Percentiles rank a stretch among this genome's conserved stretches.
These are phyloP conservation scores for Brassica rapa DNA, from an alignment of 345 rosid genomes.

Conservation along the genomic window DNA sequence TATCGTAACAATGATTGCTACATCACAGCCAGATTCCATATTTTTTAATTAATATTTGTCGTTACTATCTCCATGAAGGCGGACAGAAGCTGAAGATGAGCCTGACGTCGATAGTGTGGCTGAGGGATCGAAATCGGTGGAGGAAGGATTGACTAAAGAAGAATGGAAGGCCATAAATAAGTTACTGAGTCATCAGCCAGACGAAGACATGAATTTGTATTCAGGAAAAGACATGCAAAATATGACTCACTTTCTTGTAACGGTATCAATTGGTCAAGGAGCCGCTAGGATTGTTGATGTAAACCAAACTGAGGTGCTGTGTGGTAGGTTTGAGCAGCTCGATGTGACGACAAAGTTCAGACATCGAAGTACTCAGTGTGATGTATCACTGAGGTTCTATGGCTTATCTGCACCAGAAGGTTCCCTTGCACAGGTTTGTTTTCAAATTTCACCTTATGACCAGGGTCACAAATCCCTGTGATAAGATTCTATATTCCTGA, in stretches of 20 bases:
- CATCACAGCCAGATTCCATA: slow-evolving; percentile 2
- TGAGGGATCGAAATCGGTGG: slow-evolving; percentile 51
- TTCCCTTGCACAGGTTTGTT: slow-evolving; percentile 93
- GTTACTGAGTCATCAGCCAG: slow-evolving; percentile 86
- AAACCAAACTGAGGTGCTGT: slow-evolving; percentile 72
- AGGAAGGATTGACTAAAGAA: slow-evolving; percentile 83
- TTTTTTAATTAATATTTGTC: slow-evolving; percentile 24
- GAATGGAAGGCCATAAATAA: slow-evolving; percentile 96
- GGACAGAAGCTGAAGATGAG: slow-evolving; percentile 56
- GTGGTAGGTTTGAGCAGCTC: slow-evolving; percentile 95
- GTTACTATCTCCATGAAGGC: slow-evolving; percentile 51
- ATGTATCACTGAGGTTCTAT: slow-evolving; percentile 78
- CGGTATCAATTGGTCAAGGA: slow-evolving; percentile 79
- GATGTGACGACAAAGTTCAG: slow-evolving; percentile 77
- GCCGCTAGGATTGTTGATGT: slow-evolving; percentile 78
- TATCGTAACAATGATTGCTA: slow-evolving; percentile 4
- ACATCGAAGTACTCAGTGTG: slow-evolving; percentile 70
- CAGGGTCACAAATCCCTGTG: slow-evolving; percentile 7
- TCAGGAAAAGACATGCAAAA: slow-evolving; percentile 84
- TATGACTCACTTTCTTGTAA: slow-evolving; percentile 73
- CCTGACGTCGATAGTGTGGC: slow-evolving; percentile 46
- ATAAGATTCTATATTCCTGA: slow-evolving; percentile 8
- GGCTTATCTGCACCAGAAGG: slow-evolving; percentile 99
- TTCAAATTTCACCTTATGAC: slow-evolving; percentile 13
- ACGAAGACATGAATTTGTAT: slow-evolving; percentile 61